These are phyloP conservation scores for Barnettozyma hawaiiensis DNA, from an alignment of 1,139 yeast species.

Conservation along the genomic window DNA sequence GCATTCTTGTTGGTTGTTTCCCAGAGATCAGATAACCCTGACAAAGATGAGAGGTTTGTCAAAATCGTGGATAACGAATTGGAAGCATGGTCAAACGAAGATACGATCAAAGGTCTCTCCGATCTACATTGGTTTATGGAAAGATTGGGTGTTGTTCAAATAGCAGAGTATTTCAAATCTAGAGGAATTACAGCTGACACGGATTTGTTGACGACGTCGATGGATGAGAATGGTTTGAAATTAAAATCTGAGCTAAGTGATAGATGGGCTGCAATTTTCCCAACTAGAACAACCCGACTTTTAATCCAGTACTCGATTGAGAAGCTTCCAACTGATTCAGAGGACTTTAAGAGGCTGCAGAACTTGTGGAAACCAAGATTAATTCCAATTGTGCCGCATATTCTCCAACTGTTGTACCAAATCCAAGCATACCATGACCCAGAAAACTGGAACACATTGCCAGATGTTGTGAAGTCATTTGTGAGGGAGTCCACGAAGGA, in stretches of 20 bases:
- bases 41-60: slow-evolving; percentile 69
- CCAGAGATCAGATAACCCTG: slow-evolving; percentile 70
- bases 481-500: slow-evolving; percentile 85
- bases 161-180: slow-evolving; percentile 82
- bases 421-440: slow-evolving; percentile 95
- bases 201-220: slow-evolving; percentile 66
- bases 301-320: slow-evolving; percentile 95
- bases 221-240: slow-evolving; percentile 86
- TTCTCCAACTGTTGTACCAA: slow-evolving; percentile 79
- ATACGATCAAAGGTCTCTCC: slow-evolving; percentile 80
- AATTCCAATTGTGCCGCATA: slow-evolving; percentile 86
- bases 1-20: slow-evolving; percentile 89
- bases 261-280: slow-evolving; percentile 92
- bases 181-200: slow-evolving; percentile 77
- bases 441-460: slow-evolving; percentile 80
- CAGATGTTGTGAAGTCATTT: slow-evolving; percentile 85
- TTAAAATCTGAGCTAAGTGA: slow-evolving; percentile 75
- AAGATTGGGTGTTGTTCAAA: slow-evolving; percentile 87
- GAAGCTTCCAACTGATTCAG: slow-evolving; percentile 71
- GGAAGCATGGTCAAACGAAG: slow-evolving; percentile 88
- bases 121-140: slow-evolving; percentile 98
- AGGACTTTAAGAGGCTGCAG: slow-evolving; percentile 67
- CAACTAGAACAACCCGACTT: slow-evolving; percentile 91
- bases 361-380: slow-evolving; percentile 90
- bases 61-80: slow-evolving; percentile 90